phyloP scores from a whole-genome alignment of 148 eudicot species.

The Silene latifolia region DNA sequence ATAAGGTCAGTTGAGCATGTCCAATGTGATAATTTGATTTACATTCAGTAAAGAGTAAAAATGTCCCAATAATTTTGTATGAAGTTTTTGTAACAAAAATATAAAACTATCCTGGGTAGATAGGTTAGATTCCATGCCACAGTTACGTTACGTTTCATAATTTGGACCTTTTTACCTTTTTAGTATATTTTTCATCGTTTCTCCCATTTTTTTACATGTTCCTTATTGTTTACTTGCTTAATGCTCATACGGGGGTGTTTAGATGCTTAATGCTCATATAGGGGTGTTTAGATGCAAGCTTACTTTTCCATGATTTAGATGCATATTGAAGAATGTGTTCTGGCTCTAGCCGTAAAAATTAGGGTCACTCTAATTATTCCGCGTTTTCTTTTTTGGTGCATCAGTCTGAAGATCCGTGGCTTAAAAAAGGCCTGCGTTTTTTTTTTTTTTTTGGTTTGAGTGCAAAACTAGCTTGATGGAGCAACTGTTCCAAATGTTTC shows the following conservation, averaged over 20 bases:
- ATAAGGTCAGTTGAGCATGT: constrained; percentile 46
- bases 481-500: too few relatives aligned
- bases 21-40: background rate
- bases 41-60: background rate
- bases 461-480: background rate
- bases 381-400: background rate
- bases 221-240: background rate
- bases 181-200: background rate
- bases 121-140: background rate
- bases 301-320: background rate
- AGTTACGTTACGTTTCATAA: background rate
- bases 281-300: background rate
- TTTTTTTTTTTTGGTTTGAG: background rate
- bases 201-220: background rate
- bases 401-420: background rate
- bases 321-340: background rate
- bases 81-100: background rate
- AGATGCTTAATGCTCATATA: background rate
- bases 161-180: background rate
- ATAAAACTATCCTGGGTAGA: background rate
- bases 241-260: background rate
- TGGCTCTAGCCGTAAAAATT: background rate
- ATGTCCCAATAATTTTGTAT: background rate
- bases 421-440: background rate
- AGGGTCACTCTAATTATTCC: background rate